Conservation (phyloP, 2,329 filamentous ascomycete species). For the Geosmithia flava region DNA sequence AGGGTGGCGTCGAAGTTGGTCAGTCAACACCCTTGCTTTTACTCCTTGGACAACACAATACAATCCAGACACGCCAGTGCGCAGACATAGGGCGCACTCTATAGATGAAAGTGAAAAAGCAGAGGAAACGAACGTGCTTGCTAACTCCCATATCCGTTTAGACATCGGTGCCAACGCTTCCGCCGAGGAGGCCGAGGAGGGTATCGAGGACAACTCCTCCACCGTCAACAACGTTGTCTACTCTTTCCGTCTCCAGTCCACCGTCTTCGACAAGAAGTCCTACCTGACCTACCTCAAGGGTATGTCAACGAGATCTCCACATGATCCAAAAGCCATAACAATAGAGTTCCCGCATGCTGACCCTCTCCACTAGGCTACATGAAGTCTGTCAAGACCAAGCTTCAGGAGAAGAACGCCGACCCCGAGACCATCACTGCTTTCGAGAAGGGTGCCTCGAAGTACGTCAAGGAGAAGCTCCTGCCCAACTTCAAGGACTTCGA, state of each 20-base stretch:
- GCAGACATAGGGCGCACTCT: background rate
- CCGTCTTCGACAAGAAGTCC: slow-evolving; percentile 74
- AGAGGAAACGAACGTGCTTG: background rate
- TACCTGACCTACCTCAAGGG: slow-evolving; percentile 80
- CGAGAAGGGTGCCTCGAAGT: slow-evolving; percentile 61
- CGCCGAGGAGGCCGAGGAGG: slow-evolving; percentile 77
- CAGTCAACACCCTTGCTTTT: slow-evolving; percentile 20
- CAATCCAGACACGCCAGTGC: background rate
- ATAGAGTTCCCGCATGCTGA: slow-evolving; percentile 1
- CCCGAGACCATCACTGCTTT: slow-evolving; percentile 64
- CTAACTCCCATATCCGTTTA: slow-evolving; percentile 16
- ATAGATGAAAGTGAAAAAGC: background rate
- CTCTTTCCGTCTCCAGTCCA: slow-evolving; percentile 79
- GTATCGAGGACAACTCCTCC: slow-evolving; percentile 53
- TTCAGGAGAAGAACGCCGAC: slow-evolving; percentile 49
- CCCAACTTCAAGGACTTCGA: slow-evolving; percentile 92
- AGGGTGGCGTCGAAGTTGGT: slow-evolving; percentile 65
- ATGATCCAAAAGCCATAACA: background rate
- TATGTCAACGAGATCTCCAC: slow-evolving; percentile 24
- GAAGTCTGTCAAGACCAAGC: slow-evolving; percentile 67
- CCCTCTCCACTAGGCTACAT: slow-evolving; percentile 55
- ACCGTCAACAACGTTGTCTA: slow-evolving; percentile 88
- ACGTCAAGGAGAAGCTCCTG: slow-evolving; percentile 71
- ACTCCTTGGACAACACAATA: background rate
- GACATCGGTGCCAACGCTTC: slow-evolving; percentile 95